These are phyloP conservation scores for Phaeotremella fagi DNA, from an alignment of 768 basidiomycete species.

Conservation along the genomic window DNA sequence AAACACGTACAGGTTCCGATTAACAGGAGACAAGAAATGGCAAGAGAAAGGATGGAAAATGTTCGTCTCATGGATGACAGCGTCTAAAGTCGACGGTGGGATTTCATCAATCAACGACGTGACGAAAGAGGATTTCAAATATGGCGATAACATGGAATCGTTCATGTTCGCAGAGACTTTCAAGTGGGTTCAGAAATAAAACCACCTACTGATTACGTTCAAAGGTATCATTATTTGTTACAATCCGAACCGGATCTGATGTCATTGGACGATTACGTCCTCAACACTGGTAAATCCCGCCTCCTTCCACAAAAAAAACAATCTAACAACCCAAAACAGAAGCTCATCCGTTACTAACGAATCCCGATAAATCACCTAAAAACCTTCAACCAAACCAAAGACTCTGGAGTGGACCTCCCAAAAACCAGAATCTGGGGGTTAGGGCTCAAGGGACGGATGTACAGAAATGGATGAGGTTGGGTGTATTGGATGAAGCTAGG, in stretches of 20 bases:
- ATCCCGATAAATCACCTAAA: conserved; percentile 30
- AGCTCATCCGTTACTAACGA: conserved; percentile 45
- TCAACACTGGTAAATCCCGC: conserved; percentile 43
- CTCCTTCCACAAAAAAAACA: neutral
- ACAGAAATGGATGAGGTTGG: conserved; percentile 34
- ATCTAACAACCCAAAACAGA: conserved; percentile 22
- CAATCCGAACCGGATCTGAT: conserved; percentile 45
- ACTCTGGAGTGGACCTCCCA: conserved; percentile 27
- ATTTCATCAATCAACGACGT: conserved; percentile 48
- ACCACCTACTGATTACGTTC: neutral
- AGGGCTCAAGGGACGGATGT: conserved; percentile 39
- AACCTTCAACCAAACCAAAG: too few relatives aligned
- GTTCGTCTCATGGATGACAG: conserved; percentile 48
- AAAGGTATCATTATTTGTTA: conserved; percentile 46
- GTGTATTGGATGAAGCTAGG: conserved; percentile 7
- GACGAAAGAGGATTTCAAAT: conserved; percentile 14
- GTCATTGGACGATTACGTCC: conserved; percentile 48
- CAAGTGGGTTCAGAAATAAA: conserved; percentile 33
- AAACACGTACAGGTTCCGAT: conserved; percentile 36
- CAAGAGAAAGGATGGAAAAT: conserved; percentile 52
- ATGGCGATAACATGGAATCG: conserved; percentile 44
- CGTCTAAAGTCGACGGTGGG: conserved; percentile 39
- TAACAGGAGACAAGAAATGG: conserved; percentile 52
- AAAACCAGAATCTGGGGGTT: conserved; percentile 28
- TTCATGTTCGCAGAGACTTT: conserved; percentile 50